Percentiles rank a stretch among this genome's conserved stretches.
phyloP scores from a whole-genome alignment of 129 eudicot species.

The Oenanthe sinensis region DNA sequence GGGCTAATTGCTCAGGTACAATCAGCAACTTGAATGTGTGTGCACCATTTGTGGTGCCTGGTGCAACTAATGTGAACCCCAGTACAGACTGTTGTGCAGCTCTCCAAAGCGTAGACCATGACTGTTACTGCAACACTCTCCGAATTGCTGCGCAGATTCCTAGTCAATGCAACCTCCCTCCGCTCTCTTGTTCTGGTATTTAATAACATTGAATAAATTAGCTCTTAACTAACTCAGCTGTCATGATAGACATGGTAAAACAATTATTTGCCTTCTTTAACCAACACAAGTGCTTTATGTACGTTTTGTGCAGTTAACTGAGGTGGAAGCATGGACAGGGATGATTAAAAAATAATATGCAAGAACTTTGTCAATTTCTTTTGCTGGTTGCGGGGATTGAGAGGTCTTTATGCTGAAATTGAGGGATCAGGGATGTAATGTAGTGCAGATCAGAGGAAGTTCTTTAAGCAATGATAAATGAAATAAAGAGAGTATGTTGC shows the following conservation, averaged over 20 bases:
- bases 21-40: constrained; percentile 48
- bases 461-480: background rate
- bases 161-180: constrained; percentile 59
- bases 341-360: background rate
- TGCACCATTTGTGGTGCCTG: constrained; percentile 67
- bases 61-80: constrained; percentile 31
- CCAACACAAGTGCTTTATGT: background rate
- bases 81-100: constrained; percentile 58
- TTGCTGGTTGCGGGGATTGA: background rate
- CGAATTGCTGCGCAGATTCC: constrained; percentile 26
- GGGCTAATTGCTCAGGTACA: constrained; percentile 26
- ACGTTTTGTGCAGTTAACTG: background rate
- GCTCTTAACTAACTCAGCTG: background rate
- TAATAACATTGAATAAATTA: background rate
- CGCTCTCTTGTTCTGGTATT: constrained; percentile 41
- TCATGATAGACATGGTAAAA: background rate
- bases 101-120: constrained; percentile 47
- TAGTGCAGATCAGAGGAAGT: background rate
- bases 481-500: background rate
- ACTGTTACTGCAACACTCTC: constrained; percentile 61
- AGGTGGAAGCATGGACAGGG: background rate
- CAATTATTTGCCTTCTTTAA: background rate
- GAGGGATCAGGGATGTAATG: background rate
- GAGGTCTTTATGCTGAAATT: constrained; percentile 1
- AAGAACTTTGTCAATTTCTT: background rate